Evolutionary conservation across 1,139 yeast species (phyloP).

Genomic region (Geotrichum bryndzae): DNA sequence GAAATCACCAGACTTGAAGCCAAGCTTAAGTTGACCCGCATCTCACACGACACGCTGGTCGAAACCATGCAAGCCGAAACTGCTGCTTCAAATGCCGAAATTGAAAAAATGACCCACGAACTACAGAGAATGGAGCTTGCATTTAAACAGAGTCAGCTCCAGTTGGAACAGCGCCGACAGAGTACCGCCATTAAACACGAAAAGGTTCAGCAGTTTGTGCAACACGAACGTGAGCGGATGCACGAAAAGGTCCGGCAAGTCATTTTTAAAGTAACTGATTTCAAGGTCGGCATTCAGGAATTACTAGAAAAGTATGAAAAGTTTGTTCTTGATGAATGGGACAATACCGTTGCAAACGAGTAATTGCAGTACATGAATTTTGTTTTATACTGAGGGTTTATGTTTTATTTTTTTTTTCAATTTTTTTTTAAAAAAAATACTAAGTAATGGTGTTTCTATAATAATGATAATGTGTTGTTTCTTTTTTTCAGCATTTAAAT

Average conservation of each 20-base stretch:
- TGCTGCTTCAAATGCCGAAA: slow-evolving; percentile 53
- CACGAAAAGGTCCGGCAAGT: slow-evolving; percentile 51
- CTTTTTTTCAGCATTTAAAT: background rate
- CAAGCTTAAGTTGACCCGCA: slow-evolving; percentile 47
- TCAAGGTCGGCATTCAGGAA: slow-evolving; percentile 60
- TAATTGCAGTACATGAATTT: background rate
- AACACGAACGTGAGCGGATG: slow-evolving; percentile 45
- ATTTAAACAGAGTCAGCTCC: slow-evolving; percentile 50
- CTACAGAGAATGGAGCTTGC: slow-evolving; percentile 48
- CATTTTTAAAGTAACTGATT: slow-evolving; percentile 54
- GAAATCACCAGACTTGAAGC: slow-evolving; percentile 56
- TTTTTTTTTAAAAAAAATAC: background rate
- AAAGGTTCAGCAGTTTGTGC: slow-evolving; percentile 45
- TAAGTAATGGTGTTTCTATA: background rate
- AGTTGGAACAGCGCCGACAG: slow-evolving; percentile 53
- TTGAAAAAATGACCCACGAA: slow-evolving; percentile 60
- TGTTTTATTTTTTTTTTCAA: background rate
- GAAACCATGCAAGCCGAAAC: slow-evolving; percentile 53
- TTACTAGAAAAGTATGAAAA: slow-evolving; percentile 52
- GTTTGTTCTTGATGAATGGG: slow-evolving; percentile 38
- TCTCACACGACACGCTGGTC: slow-evolving; percentile 52
- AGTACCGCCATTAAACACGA: slow-evolving; percentile 52
- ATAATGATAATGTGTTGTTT: background rate
- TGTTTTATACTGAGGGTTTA: background rate
- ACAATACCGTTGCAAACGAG: slow-evolving; percentile 22